Percentiles rank a stretch among this genome's conserved stretches.
Conservation (phyloP, 1,139 yeast genomes). For the Geotrichum armillariae region DNA sequence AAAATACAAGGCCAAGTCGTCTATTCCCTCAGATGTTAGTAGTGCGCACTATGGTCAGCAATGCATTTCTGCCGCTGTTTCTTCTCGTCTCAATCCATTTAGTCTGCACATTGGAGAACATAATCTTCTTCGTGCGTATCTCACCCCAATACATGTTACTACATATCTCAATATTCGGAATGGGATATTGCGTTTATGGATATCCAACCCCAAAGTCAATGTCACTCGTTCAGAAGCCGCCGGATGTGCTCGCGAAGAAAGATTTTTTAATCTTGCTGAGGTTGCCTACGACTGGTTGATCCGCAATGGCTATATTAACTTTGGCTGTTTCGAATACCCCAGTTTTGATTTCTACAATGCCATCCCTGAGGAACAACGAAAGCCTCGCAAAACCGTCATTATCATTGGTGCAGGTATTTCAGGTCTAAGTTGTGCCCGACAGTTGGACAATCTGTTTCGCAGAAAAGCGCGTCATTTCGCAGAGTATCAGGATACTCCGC, state of each 20-base stretch:
- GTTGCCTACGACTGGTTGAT: conserved; percentile 46
- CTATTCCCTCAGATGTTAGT: conserved; percentile 42
- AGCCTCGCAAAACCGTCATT: conserved; percentile 42
- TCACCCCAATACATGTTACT: conserved; percentile 43
- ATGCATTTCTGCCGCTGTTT: conserved; percentile 44
- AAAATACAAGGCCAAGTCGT: conserved; percentile 42
- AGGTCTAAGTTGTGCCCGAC: conserved; percentile 46
- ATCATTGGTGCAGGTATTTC: conserved; percentile 47
- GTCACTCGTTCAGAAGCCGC: conserved; percentile 47
- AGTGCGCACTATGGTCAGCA: conserved; percentile 43
- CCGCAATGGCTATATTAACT: conserved; percentile 46
- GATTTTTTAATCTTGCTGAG: conserved; percentile 44
- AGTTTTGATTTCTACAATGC: conserved; percentile 22
- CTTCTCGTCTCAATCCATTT: conserved; percentile 43
- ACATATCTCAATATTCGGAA: conserved; percentile 45
- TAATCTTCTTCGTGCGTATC: conserved; percentile 37
- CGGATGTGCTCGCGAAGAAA: conserved; percentile 45
- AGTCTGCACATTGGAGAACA: conserved; percentile 41
- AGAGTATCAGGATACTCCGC: conserved; percentile 44
- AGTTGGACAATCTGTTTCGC: conserved; percentile 40
- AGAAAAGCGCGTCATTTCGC: conserved; percentile 38
- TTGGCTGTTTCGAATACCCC: conserved; percentile 43
- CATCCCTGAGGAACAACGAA: conserved; percentile 30
- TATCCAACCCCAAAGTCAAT: conserved; percentile 44
- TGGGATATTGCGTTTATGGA: conserved; percentile 46